Conservation (phyloP, 2,329 filamentous ascomycete genomes). For the Arthrocladium fulminans region DNA sequence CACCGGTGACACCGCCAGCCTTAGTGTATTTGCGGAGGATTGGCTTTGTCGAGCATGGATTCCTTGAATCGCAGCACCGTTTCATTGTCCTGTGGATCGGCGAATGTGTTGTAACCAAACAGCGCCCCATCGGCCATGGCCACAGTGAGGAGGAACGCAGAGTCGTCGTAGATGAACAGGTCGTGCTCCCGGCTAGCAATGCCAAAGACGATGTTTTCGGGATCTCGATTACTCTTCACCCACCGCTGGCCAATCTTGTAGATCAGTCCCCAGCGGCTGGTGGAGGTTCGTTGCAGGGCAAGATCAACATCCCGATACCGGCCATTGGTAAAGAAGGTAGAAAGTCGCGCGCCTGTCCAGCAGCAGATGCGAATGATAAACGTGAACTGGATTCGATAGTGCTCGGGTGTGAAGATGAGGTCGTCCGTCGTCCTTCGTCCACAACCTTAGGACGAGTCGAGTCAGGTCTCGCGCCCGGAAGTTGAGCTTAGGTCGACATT, state of each 20-base stretch:
- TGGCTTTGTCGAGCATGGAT: background rate
- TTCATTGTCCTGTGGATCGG: conserved; percentile 8
- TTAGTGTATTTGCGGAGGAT: conserved; percentile 14
- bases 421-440: too few species aligned
- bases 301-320: conserved; percentile 11
- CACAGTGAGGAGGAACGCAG: conserved; percentile 11
- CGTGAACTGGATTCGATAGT: conserved; percentile 12
- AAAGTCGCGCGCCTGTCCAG: conserved; percentile 15
- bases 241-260: conserved; percentile 13
- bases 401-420: conserved; percentile 13
- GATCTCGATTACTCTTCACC: background rate
- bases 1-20: conserved; percentile 9
- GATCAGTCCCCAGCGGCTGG: conserved; percentile 11
- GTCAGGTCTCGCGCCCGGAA: too few species aligned
- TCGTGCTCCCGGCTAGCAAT: conserved; percentile 2
- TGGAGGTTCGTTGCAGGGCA: conserved; percentile 7
- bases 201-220: conserved; percentile 3
- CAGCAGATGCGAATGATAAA: conserved; percentile 15
- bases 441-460: too few species aligned
- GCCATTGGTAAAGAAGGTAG: conserved; percentile 13
- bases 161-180: conserved; percentile 12
- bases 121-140: conserved; percentile 13
- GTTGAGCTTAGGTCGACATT: too few species aligned
- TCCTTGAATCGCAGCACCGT: conserved; percentile 11
- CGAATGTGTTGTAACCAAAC: conserved; percentile 11